phyloP scores from a whole-genome alignment of 1,284 basidiomycete genomes.

The Inonotus obliquus region DNA sequence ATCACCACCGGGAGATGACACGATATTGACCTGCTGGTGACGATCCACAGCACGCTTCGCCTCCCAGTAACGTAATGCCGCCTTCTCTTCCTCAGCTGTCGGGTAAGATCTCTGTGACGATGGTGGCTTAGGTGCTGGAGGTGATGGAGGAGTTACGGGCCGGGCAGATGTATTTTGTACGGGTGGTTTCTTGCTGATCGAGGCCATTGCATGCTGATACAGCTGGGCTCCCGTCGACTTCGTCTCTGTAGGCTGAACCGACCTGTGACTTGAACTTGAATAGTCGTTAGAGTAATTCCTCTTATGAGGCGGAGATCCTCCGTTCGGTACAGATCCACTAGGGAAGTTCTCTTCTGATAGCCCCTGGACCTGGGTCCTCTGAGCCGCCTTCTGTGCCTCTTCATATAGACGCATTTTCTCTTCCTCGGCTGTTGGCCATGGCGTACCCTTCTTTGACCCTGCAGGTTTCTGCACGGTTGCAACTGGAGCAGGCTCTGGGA shows the following conservation, averaged over 20 bases:
- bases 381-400: conserved; percentile 17
- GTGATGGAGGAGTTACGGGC: conserved; percentile 17
- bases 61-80: conserved; percentile 62
- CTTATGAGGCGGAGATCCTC: conserved; percentile 7
- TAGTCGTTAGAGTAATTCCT: conserved; percentile 5
- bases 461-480: not conserved
- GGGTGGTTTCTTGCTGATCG: conserved; percentile 17
- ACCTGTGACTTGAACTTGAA: conserved; percentile 1
- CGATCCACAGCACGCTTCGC: conserved; percentile 67
- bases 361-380: conserved; percentile 14
- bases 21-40: conserved; percentile 35
- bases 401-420: conserved; percentile 22
- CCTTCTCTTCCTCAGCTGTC: conserved; percentile 56
- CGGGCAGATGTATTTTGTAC: conserved; percentile 53
- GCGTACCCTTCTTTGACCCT: conserved; percentile 1
- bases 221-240: conserved; percentile 23
- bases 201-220: conserved; percentile 24
- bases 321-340: not conserved
- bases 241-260: conserved; percentile 1
- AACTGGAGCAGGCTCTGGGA: conserved; percentile 3
- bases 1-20: conserved; percentile 21
- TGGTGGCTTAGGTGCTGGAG: conserved; percentile 18
- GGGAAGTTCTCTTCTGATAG: not conserved
- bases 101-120: conserved; percentile 22
- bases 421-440: conserved; percentile 22